These are phyloP conservation scores for Backusella liffmaniae DNA, from an alignment of 192 early-diverging fungal genomes.

Conservation along the genomic window DNA sequence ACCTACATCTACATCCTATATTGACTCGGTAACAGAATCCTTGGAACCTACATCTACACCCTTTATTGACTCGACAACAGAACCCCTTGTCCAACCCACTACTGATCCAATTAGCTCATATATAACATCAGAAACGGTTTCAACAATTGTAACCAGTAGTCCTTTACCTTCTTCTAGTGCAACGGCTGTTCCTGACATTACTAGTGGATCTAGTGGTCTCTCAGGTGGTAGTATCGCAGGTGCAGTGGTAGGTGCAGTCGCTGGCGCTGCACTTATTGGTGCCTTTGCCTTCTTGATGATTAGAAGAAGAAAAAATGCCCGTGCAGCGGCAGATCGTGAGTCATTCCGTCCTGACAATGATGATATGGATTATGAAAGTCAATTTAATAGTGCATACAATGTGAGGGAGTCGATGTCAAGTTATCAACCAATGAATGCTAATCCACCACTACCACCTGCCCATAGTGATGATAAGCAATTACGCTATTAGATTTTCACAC, in stretches of 20 bases:
- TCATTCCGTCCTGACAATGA: constrained; percentile 5
- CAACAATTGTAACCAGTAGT: background rate
- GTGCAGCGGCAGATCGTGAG: background rate
- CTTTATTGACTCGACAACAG: background rate
- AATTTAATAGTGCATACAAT: background rate
- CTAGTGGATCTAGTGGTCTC: background rate
- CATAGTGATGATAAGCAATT: background rate
- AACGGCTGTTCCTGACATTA: background rate
- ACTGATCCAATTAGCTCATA: background rate
- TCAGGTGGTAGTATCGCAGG: background rate
- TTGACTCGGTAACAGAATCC: no score
- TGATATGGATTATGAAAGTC: background rate
- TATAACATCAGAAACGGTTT: background rate
- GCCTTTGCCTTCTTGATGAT: background rate
- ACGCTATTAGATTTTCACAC: background rate
- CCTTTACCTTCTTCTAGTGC: background rate
- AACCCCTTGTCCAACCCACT: background rate
- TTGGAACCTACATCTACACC: no score
- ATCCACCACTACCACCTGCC: background rate
- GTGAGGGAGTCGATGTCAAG: background rate
- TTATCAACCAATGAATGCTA: background rate
- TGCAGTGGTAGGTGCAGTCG: background rate
- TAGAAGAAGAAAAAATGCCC: background rate
- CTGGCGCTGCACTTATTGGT: background rate
- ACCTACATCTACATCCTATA: background rate